Evolutionary conservation across 306 rosid genomes (phyloP), one percentile per base, ranked within the genome.

Genomic region (Cicer pinnatifidum): DNA sequence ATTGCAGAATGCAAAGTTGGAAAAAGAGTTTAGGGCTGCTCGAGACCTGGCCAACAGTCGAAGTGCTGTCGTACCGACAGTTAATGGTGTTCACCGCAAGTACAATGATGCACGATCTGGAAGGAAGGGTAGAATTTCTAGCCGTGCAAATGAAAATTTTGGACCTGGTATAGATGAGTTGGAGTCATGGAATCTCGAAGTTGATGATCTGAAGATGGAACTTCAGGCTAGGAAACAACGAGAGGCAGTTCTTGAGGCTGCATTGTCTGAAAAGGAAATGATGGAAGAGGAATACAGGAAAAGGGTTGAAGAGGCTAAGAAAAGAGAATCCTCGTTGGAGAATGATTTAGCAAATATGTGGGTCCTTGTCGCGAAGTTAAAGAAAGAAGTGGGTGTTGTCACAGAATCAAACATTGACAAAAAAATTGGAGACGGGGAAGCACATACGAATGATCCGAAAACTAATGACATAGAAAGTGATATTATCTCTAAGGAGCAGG

Each of bases 311-410:
- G 99, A 88, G 73, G 91, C 93, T 75, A 90, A 88, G 86, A 91
- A 82, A 78, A 87, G 89, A 82, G 99, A 91, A 80, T 90, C 82
- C 16, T 86, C 96, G 60, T 82, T 95, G 71, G 99, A 95, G 85
- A 95, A 91, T 78, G 99, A 95, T 83, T 90, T 95, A 74, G 97
- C 99, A 38, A 90, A 86, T 86, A 95, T 95, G 99, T 95, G 99
- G 99, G 97, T 95, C 48, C 91, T 91, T 81, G 99, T 95, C 59
- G 99, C 99, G 1, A 95, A 89, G 89, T 86, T 95, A 81, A 95
- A 95, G 89, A 95, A 88, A 83, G 99, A 90, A 73, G 83, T 85
- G 10, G 89, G 88, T 67, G 80, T 80, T 69, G 72, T 72, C 37
- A 80, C 85, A 19, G 97, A 86, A 72, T 75, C 85, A 15, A 85